Conservation (phyloP, 73 alveolate genomes). For the Breviolum minutum region DNA sequence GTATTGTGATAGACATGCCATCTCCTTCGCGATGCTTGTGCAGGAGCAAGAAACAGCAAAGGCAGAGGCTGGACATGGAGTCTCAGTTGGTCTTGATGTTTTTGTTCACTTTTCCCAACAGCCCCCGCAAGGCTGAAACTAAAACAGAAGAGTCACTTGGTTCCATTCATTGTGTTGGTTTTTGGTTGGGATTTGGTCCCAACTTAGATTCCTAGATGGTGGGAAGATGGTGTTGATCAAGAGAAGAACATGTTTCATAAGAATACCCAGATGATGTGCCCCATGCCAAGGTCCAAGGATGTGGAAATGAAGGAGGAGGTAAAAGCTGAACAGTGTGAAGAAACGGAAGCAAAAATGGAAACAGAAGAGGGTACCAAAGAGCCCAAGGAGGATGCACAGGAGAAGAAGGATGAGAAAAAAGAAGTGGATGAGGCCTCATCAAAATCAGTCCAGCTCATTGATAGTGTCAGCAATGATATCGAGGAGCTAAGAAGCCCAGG, state of each 20-base stretch:
- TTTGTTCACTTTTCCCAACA: background rate
- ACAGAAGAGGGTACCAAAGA: background rate
- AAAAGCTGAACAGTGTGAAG: background rate
- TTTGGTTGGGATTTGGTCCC: too few relatives aligned
- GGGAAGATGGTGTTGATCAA: too few relatives aligned
- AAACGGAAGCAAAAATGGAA: constrained; percentile 18
- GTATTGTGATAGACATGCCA: too few relatives aligned
- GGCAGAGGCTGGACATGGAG: background rate
- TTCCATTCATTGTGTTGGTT: background rate
- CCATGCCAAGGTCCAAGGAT: background rate
- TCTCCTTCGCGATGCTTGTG: too few relatives aligned
- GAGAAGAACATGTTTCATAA: too few relatives aligned
- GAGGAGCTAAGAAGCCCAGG: too few relatives aligned
- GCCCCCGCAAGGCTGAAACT: background rate
- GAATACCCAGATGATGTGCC: too few relatives aligned
- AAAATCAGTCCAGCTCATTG: too few relatives aligned
- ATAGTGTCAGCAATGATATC: too few relatives aligned
- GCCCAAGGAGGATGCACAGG: background rate
- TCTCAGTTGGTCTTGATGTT: background rate
- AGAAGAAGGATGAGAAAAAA: background rate
- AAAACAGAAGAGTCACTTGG: background rate
- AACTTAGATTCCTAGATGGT: background rate
- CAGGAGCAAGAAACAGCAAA: background rate
- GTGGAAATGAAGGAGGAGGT: constrained; percentile 29
- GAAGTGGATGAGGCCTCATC: constrained; percentile 27